phyloP scores from a whole-genome alignment of 1,284 basidiomycete genomes.

The Ustilago nuda region DNA sequence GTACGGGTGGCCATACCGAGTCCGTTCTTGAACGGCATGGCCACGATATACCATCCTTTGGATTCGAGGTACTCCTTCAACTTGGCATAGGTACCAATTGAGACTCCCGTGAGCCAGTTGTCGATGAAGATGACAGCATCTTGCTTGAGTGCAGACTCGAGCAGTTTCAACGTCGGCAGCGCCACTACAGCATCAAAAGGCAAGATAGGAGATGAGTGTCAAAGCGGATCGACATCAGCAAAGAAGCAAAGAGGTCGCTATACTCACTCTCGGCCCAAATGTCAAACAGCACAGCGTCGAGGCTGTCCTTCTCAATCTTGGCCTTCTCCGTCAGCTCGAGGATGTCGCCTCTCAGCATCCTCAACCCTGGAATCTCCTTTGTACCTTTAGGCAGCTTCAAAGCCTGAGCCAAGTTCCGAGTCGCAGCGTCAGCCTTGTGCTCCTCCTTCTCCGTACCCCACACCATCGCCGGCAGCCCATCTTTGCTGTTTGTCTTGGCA shows the following conservation, averaged over 20 bases:
- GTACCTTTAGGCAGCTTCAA: constrained; percentile 26
- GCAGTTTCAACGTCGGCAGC: constrained; percentile 43
- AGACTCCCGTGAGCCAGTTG: constrained; percentile 38
- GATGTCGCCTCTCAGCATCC: constrained; percentile 36
- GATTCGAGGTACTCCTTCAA: constrained; percentile 37
- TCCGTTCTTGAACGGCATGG: constrained; percentile 47
- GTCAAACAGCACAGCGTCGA: constrained; percentile 47
- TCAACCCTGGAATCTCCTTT: constrained; percentile 29
- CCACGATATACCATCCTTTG: constrained; percentile 35
- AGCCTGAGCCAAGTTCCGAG: constrained; percentile 25
- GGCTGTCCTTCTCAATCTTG: constrained; percentile 23
- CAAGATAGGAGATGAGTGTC: not conserved
- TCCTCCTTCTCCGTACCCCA: constrained; percentile 46
- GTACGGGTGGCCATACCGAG: constrained; percentile 38
- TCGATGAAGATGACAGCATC: constrained; percentile 44
- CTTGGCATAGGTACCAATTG: constrained; percentile 29
- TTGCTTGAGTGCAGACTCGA: constrained; percentile 28
- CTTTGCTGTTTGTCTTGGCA: not conserved
- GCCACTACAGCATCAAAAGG: constrained; percentile 18
- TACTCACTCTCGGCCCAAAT: constrained; percentile 46
- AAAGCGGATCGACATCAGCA: not conserved
- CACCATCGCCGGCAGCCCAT: constrained; percentile 17
- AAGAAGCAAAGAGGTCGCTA: not conserved
- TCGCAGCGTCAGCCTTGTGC: constrained; percentile 35
- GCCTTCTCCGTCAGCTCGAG: constrained; percentile 25